Evolutionary conservation across 2,329 filamentous ascomycete species (phyloP).

Genomic region (Ophiocordyceps australis): DNA sequence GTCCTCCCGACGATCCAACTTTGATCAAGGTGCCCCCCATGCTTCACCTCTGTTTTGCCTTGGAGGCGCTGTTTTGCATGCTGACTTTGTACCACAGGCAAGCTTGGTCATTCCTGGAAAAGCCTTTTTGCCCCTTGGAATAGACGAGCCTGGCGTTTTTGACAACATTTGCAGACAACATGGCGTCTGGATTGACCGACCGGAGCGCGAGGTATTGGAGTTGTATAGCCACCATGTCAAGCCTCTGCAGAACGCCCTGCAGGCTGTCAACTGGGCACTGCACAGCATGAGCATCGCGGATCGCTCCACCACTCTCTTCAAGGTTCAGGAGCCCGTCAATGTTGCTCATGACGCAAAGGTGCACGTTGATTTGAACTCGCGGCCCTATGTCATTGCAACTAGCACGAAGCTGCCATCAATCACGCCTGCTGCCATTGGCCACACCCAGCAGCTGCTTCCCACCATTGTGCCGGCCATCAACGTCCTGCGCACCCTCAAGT

Average conservation of each 20-base stretch:
- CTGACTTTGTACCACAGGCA: slow-evolving; percentile 5
- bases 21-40: too few species aligned
- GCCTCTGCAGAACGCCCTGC: slow-evolving; percentile 9
- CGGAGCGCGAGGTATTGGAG: slow-evolving; percentile 8
- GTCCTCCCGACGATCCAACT: too few species aligned
- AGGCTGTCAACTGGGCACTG: slow-evolving; percentile 12
- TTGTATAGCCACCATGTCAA: slow-evolving; percentile 8
- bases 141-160: slow-evolving; percentile 8
- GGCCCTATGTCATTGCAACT: slow-evolving; percentile 5
- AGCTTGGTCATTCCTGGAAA: slow-evolving; percentile 11
- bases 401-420: not conserved
- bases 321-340: slow-evolving; percentile 9
- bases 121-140: slow-evolving; percentile 7
- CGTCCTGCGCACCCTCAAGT: slow-evolving; percentile 7
- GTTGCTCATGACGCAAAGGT: slow-evolving; percentile 4
- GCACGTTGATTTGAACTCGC: slow-evolving; percentile 6
- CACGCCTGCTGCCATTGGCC: slow-evolving; percentile 1
- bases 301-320: slow-evolving; percentile 7
- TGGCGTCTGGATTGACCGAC: slow-evolving; percentile 12
- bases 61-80: too few species aligned
- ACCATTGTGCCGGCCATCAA: slow-evolving; percentile 7
- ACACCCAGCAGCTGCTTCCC: slow-evolving; percentile 5
- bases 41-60: too few species aligned
- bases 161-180: slow-evolving; percentile 10
- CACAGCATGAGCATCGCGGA: slow-evolving; percentile 13